phyloP scores from a whole-genome alignment of 2,329 filamentous ascomycete genomes.

The Albifimbria verrucaria region DNA sequence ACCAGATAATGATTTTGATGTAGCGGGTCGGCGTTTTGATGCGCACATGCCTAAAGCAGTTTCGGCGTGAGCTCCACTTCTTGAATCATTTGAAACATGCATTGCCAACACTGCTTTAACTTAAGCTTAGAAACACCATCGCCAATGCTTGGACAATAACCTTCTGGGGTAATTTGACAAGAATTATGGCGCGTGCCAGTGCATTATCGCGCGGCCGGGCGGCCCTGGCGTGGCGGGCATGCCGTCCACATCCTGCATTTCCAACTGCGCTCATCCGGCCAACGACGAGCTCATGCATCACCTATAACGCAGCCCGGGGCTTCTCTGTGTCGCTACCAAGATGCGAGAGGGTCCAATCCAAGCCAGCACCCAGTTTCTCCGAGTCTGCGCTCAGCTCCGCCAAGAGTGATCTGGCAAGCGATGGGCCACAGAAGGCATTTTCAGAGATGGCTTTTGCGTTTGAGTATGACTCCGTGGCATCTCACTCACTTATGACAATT shows the following conservation, averaged over 20 bases:
- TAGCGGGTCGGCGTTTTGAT: too few species aligned
- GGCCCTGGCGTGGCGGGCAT: not conserved
- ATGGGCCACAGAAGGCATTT: conserved; percentile 19
- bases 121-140: not conserved
- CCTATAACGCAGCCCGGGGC: not conserved
- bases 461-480: conserved; percentile 22
- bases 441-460: conserved; percentile 35
- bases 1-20: too few species aligned
- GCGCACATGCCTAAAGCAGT: too few species aligned
- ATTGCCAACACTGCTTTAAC: too few species aligned
- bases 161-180: not conserved
- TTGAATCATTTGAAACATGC: too few species aligned
- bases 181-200: not conserved
- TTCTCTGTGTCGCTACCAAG: not conserved
- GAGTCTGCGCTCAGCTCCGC: not conserved
- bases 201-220: not conserved
- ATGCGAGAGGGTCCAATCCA: not conserved
- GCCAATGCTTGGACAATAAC: not conserved
- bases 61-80: too few species aligned
- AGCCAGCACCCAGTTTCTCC: not conserved
- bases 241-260: not conserved
- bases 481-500: not conserved
- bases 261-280: not conserved
- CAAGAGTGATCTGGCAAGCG: conserved; percentile 2
- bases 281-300: not conserved